Evolutionary conservation across 805 yeast species (phyloP), one percentile per base, ranked within the genome.

Genomic region (Barnettozyma botsteinii): DNA sequence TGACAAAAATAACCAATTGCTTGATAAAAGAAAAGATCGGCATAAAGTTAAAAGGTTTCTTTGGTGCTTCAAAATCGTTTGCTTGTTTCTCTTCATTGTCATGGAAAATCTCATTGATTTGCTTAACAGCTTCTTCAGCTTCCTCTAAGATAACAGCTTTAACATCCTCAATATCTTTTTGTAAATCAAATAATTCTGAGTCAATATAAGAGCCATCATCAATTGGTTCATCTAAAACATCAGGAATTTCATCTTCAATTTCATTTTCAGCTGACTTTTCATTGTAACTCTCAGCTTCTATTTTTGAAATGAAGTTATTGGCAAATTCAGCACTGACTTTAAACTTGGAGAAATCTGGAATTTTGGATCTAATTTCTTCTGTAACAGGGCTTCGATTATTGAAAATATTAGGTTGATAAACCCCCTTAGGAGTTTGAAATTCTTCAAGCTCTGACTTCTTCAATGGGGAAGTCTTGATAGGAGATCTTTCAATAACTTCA

Each of bases 321-420:
- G 70, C 70, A 42, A 69, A 61, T 7, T 55, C 62, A 2, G 55
- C 38, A 15, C 64, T 58, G 8, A 62, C 59, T 13, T 57, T 64
- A 34, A 63, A 43, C 28, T 57, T 57, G 4, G 52, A 45, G 14
- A 63, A 42, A 44, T 59, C 63, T 8, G 68, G 64, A 2, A 64
- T 46, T 11, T 55, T 28, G 1, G 57, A 51, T 42, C 37, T 53
- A 10, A 17, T 11, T 10, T 31, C 33, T n/a, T 18, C 13, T 21
- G 25, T 25, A 5, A 26, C 13, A 7, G 39, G 39, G 14, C 32
- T 40, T n/a, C 33, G 19, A 22, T 26, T 18, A 11, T 31, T 20
- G 5, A 24, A 27, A 11, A 22, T 12, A 27, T 22, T 15, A 17
- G 5, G 11, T 24, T 23, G 19, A 4, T n/a, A 19, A 15, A 10